A percentile compares a stretch with the other conserved stretches of the same genome.
These are phyloP conservation scores for Artomyces pyxidatus DNA, from an alignment of 768 basidiomycete species.

Conservation along the genomic window DNA sequence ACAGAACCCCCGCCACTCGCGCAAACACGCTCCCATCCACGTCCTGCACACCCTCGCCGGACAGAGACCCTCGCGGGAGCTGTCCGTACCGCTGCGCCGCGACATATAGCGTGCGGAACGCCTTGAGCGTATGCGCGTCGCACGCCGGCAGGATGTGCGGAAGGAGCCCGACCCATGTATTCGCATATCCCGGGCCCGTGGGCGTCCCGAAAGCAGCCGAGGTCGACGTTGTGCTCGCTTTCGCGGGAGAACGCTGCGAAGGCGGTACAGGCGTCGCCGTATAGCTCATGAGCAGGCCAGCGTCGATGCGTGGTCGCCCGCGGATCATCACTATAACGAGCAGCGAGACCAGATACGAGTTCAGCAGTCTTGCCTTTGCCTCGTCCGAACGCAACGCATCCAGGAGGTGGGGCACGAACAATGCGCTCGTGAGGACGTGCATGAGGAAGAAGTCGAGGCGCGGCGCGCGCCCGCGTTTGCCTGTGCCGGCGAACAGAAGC, in stretches of 20 bases:
- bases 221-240: constrained; percentile 11
- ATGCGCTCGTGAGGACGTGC: constrained; percentile 46
- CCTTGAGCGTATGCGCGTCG: constrained; percentile 45
- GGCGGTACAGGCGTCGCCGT: constrained; percentile 25
- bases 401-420: constrained; percentile 41
- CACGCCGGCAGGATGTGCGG: constrained; percentile 39
- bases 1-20: constrained; percentile 46
- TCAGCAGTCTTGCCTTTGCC: constrained; percentile 39
- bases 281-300: constrained; percentile 38
- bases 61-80: constrained; percentile 32
- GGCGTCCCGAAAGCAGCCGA: constrained; percentile 28
- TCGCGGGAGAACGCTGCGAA: constrained; percentile 24
- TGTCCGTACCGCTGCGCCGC: constrained; percentile 41
- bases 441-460: constrained; percentile 51
- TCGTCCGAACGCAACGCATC: constrained; percentile 22
- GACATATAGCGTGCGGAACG: constrained; percentile 39
- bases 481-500: constrained; percentile 39
- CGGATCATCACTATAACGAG: constrained; percentile 33
- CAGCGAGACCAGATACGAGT: constrained; percentile 31
- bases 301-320: constrained; percentile 47
- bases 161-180: constrained; percentile 46
- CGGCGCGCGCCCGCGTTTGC: constrained; percentile 38
- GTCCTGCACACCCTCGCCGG: constrained; percentile 34
- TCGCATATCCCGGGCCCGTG: constrained; percentile 28
- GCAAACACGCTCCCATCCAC: constrained; percentile 53